Conservation (phyloP, 2,329 filamentous ascomycete species). For the Aspergillus ustus region DNA sequence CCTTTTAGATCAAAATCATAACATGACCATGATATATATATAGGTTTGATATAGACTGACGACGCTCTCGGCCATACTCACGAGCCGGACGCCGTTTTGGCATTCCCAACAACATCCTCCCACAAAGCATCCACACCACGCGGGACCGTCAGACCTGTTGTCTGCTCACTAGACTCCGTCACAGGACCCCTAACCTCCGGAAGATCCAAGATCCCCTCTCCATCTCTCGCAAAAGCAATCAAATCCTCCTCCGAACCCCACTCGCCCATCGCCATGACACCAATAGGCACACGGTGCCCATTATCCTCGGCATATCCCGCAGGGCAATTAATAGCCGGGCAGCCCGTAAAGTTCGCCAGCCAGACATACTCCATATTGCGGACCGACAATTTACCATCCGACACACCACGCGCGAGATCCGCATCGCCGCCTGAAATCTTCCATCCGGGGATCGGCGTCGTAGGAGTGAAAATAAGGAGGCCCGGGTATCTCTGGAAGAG, state of each 20-base stretch:
- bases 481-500: conserved; percentile 74
- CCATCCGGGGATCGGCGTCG: conserved; percentile 77
- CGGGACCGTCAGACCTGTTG: conserved; percentile 34
- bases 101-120: conserved; percentile 43
- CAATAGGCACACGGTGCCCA: conserved; percentile 49
- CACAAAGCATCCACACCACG: conserved; percentile 33
- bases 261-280: conserved; percentile 59
- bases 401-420: conserved; percentile 68
- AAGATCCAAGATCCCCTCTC: conserved; percentile 52
- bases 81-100: conserved; percentile 8
- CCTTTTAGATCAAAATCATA: background rate
- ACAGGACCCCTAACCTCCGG: conserved; percentile 17
- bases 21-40: background rate
- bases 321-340: conserved; percentile 74
- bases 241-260: conserved; percentile 60
- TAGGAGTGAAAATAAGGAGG: conserved; percentile 78
- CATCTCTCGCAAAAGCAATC: conserved; percentile 59
- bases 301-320: conserved; percentile 67
- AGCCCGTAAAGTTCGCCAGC: conserved; percentile 80
- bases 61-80: background rate
- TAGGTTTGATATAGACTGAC: background rate
- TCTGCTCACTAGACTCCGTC: conserved; percentile 11
- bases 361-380: conserved; percentile 84
- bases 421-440: conserved; percentile 59
- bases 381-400: conserved; percentile 74